Base-by-base conservation (phyloP, 2,329 filamentous ascomycete species). In the Neospermospora avenae region DNA sequence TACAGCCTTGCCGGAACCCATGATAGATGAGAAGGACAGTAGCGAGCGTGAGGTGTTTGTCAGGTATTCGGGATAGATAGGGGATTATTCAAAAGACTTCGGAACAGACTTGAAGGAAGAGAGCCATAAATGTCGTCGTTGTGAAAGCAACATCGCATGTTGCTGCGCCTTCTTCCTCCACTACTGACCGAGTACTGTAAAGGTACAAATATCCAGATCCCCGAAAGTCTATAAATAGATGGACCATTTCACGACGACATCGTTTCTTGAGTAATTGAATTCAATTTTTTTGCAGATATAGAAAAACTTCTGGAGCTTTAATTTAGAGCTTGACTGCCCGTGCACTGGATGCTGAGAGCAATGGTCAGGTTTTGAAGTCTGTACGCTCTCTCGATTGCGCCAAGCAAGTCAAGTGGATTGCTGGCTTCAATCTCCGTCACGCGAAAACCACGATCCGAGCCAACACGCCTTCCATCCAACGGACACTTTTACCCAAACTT, bases 1-100 rank as follows among this genome's bases (percentile, higher is more conserved):
- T 22, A 35, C 34, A 39, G 49, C 18, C 42, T 62, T 61, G 35
- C 55, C 49, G 42, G 51, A 55, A 18, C 53, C 54, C 60, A 62
- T 62, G 3, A 24, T 59, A 35, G 35, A 18, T 22, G 25, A 18
- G n/a, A 34, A 39, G 35, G 3, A 22, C 41, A 14, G 35, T 22
- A 42, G 20, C 16, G 45, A 31, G 42, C 10, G 28, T 49, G 25
- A n/a, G 16, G 25, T 48, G 22, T 1, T 28, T 16, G 6, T 25
- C 44, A 10, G 22, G 4, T 48, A 22, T 16, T n/a, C n/a, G n/a
- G n/a, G n/a, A n/a, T n/a, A n/a, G n/a, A n/a, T 14, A 5, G 3
- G 13, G 28, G 44, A 14, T 20, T 48, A 42, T 28, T 14, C 22
- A 7, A 3, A 28, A 22, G 13, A 48, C 8, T 48, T 48, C 22